Evolutionary conservation across 495 filamentous ascomycete genomes (phyloP), one percentile per base, ranked within the genome.

Genomic region (Darksidea phi): DNA sequence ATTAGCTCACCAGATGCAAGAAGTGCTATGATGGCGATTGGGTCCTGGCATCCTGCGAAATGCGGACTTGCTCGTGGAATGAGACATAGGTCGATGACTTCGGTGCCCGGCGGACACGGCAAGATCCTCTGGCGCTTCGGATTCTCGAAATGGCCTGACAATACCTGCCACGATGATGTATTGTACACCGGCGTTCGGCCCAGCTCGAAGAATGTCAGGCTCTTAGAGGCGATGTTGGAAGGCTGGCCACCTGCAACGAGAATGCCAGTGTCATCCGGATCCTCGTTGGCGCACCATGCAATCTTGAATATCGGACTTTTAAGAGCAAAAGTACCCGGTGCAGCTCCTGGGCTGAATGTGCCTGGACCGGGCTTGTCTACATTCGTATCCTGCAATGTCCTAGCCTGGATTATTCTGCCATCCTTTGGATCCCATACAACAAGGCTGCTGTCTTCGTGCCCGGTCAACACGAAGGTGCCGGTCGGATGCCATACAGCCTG

Each of bases 391-490:
- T 88, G 81, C 21, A 96, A 73, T 3, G 89, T 95, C 63, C 95
- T 77, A 11, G 91, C 91, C 78, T 90, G 83, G 13, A 98, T 77
- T 26, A 94, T 78, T 45, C 90, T 85, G 8, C 91, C 94, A 69
- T 97, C 95, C 64, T 91, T 95, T 1, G 87, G 76, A 76, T 97
- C 95, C 95, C 95, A 98, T 50, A 97, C 84, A 0, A 93, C 94
- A 32, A 98, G 70, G 59, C 86, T 93, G 2, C 86, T 86, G 70
- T 97, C 93, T 61, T 97, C 92, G 67, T 97, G 87, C 11, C 87
- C 87, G 0, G 89, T 95, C 53, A 92, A 71, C 38, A 97, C 74
- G 67, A 97, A 98, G 0, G 88, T 94, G 0, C 94, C 94, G 24
- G 91, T 95, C 0, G 94, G 94, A 75, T 98, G 94, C 94, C 94